Conservation (phyloP, 345 rosid species). For the Ceriops tagal region DNA sequence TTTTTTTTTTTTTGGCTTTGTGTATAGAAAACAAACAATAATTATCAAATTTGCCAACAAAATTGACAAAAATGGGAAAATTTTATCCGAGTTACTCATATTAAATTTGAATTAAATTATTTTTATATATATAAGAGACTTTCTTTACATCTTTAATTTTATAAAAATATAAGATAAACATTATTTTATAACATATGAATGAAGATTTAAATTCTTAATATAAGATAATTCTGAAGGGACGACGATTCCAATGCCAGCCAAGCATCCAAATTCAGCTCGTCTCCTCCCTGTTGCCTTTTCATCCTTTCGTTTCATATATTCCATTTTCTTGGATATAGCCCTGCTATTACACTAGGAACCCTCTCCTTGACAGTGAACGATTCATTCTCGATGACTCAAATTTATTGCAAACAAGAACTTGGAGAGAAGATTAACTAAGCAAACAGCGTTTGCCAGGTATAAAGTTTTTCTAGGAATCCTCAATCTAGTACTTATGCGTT, state of each 20-base stretch:
- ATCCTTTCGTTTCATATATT: conserved; percentile 3
- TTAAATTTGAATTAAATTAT: no score
- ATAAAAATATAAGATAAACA: no score
- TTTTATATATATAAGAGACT: no score
- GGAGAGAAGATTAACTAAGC: not conserved
- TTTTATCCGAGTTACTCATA: no score
- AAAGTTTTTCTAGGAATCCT: conserved; percentile 9
- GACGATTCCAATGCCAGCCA: conserved; percentile 28
- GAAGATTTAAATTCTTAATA: no score
- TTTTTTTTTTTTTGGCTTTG: no score
- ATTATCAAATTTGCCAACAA: not conserved
- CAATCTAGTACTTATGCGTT: not conserved
- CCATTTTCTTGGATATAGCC: conserved; percentile 8
- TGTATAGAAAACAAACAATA: no score
- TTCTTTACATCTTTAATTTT: no score
- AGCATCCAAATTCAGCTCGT: not conserved
- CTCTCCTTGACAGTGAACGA: no score
- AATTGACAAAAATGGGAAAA: not conserved
- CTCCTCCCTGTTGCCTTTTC: conserved; percentile 17
- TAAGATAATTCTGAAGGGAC: conserved; percentile 17
- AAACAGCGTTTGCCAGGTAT: conserved; percentile 1
- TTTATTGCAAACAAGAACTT: no score
- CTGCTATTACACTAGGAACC: not conserved
- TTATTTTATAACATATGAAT: no score
- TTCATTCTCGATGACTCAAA: no score